phyloP scores from a whole-genome alignment of 1,139 yeast genomes.

The Debaryomycetaceae sp. region DNA sequence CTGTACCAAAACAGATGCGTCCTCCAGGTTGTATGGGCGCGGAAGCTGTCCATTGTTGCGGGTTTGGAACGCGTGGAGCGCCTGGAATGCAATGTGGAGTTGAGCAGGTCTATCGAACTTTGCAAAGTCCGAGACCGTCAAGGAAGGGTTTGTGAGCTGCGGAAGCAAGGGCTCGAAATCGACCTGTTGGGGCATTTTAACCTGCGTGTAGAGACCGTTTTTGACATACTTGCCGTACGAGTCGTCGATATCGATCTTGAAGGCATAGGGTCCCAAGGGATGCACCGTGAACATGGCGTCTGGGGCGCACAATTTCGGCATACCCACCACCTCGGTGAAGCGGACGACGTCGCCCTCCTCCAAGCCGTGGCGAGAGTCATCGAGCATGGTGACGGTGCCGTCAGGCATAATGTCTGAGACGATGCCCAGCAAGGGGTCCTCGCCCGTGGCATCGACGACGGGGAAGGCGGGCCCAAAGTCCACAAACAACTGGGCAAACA shows the following conservation, averaged over 20 bases:
- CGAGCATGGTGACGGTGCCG: constrained; percentile 88
- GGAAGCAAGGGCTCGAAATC: constrained; percentile 53
- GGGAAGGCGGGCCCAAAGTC: constrained; percentile 81
- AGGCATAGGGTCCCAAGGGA: constrained; percentile 91
- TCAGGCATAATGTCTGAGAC: constrained; percentile 80
- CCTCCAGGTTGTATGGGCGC: constrained; percentile 62
- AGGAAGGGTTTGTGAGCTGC: constrained; percentile 73
- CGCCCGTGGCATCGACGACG: constrained; percentile 81
- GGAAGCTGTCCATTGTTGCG: constrained; percentile 62
- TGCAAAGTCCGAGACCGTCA: constrained; percentile 74
- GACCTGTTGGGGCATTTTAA: constrained; percentile 64
- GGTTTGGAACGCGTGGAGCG: constrained; percentile 62
- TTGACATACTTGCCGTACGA: constrained; percentile 53
- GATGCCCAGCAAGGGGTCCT: constrained; percentile 80
- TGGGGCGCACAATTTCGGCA: constrained; percentile 51
- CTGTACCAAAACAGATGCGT: constrained; percentile 58
- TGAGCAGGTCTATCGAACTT: constrained; percentile 88
- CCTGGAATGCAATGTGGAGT: constrained; percentile 86
- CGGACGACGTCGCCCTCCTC: constrained; percentile 88
- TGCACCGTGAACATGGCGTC: constrained; percentile 42
- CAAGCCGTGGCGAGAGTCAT: constrained; percentile 85
- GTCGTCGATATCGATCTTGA: constrained; percentile 50
- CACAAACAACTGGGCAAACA: constrained; percentile 81
- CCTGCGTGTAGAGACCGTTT: constrained; percentile 91
- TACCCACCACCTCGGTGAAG: constrained; percentile 79